These are phyloP conservation scores for Fragilaria crotonensis DNA, from an alignment of 108 stramenopile genomes.

Conservation along the genomic window DNA sequence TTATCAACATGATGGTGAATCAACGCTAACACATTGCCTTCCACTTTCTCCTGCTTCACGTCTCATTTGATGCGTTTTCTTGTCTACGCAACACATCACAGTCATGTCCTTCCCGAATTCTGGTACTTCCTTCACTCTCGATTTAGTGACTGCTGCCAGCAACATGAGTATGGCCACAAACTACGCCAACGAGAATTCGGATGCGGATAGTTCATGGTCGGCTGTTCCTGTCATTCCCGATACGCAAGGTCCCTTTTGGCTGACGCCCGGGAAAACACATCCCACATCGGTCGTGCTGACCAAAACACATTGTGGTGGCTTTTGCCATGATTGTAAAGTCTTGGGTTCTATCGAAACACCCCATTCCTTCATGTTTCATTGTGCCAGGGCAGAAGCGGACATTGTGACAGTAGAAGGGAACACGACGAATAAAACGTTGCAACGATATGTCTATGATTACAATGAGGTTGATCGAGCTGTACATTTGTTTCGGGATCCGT, in stretches of 20 bases:
- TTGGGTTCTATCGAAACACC: constrained; percentile 36
- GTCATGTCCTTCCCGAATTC: constrained; percentile 66
- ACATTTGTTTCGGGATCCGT: constrained; percentile 64
- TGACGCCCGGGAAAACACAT: not conserved
- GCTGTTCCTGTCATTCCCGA: constrained; percentile 20
- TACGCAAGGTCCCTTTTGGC: constrained; percentile 40
- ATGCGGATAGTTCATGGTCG: constrained; percentile 13
- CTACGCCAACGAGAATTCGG: constrained; percentile 42
- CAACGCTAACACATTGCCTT: too few species aligned
- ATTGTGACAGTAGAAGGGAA: constrained; percentile 8
- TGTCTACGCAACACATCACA: too few species aligned
- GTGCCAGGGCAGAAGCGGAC: constrained; percentile 10
- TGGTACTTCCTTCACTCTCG: constrained; percentile 61
- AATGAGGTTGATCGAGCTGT: constrained; percentile 21
- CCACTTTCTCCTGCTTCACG: too few species aligned
- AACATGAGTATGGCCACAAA: constrained; percentile 49
- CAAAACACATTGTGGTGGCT: constrained; percentile 65
- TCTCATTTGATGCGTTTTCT: too few species aligned
- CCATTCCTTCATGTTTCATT: constrained; percentile 27
- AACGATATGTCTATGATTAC: constrained; percentile 6
- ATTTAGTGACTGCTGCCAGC: constrained; percentile 40
- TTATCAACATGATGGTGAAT: too few species aligned
- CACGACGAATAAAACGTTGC: not conserved
- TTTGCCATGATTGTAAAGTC: constrained; percentile 31
- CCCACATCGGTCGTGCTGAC: constrained; percentile 36